Percentiles rank a stretch among this genome's conserved stretches.
Evolutionary conservation across 441 rosid genomes (phyloP).

Genomic region (Pelargonium cotyledonis): DNA sequence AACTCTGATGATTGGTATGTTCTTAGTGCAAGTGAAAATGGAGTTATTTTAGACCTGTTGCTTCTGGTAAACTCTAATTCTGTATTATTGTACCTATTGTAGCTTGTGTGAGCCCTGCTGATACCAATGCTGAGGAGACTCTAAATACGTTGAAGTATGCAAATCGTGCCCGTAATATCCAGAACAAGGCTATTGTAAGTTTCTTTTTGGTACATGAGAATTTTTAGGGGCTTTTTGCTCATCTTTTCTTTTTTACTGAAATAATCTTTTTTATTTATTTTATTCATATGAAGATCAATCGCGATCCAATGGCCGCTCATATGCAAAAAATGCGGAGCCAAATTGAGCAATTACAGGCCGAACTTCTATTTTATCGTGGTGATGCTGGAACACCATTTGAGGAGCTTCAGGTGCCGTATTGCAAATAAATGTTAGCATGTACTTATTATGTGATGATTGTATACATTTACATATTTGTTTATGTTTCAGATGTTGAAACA

Average conservation of each 20-base stretch:
- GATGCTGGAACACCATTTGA: slow-evolving; percentile 60
- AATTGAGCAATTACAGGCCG: slow-evolving; percentile 88
- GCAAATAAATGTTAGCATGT: slow-evolving; percentile 5
- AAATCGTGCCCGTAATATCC: slow-evolving; percentile 95
- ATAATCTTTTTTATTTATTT: background rate
- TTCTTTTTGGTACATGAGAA: slow-evolving; percentile 9
- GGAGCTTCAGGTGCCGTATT: slow-evolving; percentile 67
- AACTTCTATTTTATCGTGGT: slow-evolving; percentile 69
- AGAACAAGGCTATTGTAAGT: slow-evolving; percentile 88
- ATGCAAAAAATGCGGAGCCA: slow-evolving; percentile 88
- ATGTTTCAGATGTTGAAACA: slow-evolving; percentile 70
- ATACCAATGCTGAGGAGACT: slow-evolving; percentile 95
- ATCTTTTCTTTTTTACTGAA: slow-evolving; percentile 5
- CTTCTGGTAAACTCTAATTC: background rate
- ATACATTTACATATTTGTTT: slow-evolving; percentile 17
- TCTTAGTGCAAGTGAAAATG: slow-evolving; percentile 9
- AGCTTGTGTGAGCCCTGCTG: slow-evolving; percentile 99
- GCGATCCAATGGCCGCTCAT: slow-evolving; percentile 80
- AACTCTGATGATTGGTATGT: slow-evolving; percentile 94
- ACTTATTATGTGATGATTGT: slow-evolving; percentile 14
- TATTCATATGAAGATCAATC: slow-evolving; percentile 50
- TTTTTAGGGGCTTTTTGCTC: background rate
- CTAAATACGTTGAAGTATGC: slow-evolving; percentile 89
- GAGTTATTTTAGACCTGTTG: slow-evolving; percentile 8
- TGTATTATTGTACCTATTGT: slow-evolving; percentile 15